Conservation (phyloP, 805 yeast genomes). For the Ogataea siamensis region DNA sequence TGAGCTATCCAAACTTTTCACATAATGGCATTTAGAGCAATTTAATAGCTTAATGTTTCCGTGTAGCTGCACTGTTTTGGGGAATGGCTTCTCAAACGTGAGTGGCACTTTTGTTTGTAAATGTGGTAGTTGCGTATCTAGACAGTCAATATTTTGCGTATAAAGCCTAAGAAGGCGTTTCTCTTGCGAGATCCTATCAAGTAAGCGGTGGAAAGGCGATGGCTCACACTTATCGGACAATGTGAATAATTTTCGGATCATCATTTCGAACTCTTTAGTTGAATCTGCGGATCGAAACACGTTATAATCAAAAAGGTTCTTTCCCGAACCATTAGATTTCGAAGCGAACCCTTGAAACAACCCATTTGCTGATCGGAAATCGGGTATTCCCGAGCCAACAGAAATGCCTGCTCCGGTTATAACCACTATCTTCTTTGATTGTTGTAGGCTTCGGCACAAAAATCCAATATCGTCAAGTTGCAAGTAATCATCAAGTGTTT, state of each 20-base stretch:
- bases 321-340: slow-evolving; percentile 44
- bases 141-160: slow-evolving; percentile 85
- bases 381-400: slow-evolving; percentile 86
- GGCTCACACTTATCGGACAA: slow-evolving; percentile 59
- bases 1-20: slow-evolving; percentile 50
- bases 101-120: slow-evolving; percentile 52
- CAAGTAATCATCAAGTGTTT: slow-evolving; percentile 34
- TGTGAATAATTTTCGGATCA: slow-evolving; percentile 61
- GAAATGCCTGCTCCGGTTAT: slow-evolving; percentile 91
- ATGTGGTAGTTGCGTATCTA: slow-evolving; percentile 58
- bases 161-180: slow-evolving; percentile 70
- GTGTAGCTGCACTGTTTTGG: slow-evolving; percentile 74
- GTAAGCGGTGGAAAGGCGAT: slow-evolving; percentile 69
- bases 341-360: slow-evolving; percentile 56
- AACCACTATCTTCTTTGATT: slow-evolving; percentile 59
- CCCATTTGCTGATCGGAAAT: slow-evolving; percentile 72
- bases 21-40: slow-evolving; percentile 73
- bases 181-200: slow-evolving; percentile 57
- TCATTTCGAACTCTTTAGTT: slow-evolving; percentile 65
- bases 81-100: slow-evolving; percentile 35
- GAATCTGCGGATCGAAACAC: slow-evolving; percentile 66
- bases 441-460: slow-evolving; percentile 48
- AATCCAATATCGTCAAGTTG: slow-evolving; percentile 45
- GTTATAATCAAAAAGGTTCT: slow-evolving; percentile 70
- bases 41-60: slow-evolving; percentile 73